These are phyloP conservation scores for Pyrrhoderma lamaoense DNA, from an alignment of 1,284 basidiomycete genomes.

Conservation along the genomic window DNA sequence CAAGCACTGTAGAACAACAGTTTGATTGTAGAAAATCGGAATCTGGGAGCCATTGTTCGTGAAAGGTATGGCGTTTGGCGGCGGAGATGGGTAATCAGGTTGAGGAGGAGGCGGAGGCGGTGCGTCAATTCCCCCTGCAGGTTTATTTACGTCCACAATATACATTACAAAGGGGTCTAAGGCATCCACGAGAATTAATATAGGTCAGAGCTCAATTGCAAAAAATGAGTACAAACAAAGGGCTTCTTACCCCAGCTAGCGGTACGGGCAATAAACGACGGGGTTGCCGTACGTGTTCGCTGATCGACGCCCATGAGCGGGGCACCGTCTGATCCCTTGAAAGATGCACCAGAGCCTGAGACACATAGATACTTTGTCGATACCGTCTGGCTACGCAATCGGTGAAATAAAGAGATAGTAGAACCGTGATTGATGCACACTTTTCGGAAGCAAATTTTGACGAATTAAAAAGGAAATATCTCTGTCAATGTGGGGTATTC, in stretches of 20 bases:
- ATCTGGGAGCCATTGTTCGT: conserved; percentile 72
- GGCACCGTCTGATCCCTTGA: conserved; percentile 85
- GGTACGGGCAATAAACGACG: conserved; percentile 79
- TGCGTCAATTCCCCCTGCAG: conserved; percentile 64
- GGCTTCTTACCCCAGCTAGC: conserved; percentile 68
- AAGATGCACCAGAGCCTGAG: conserved; percentile 81
- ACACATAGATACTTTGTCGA: conserved; percentile 95
- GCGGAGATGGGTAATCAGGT: conserved; percentile 81
- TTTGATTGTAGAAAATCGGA: conserved; percentile 93
- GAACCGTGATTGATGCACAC: conserved; percentile 95
- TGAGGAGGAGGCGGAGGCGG: conserved; percentile 73
- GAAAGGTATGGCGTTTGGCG: conserved; percentile 80
- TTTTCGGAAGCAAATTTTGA: conserved; percentile 25
- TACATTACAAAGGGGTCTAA: conserved; percentile 91
- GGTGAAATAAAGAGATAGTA: conserved; percentile 92
- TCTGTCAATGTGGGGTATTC: too few relatives aligned
- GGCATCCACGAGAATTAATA: conserved; percentile 21
- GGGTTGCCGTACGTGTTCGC: conserved; percentile 61
- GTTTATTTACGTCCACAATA: conserved; percentile 81
- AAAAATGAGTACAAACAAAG: conserved; percentile 9
- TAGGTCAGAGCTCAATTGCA: neutral
- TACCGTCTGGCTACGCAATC: conserved; percentile 88
- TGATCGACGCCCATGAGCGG: conserved; percentile 76
- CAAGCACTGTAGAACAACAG: conserved; percentile 90
- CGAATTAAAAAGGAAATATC: too few relatives aligned